These are phyloP conservation scores for Xylariaceae sp. DNA, from an alignment of 2,329 filamentous ascomycete species.

Conservation along the genomic window DNA sequence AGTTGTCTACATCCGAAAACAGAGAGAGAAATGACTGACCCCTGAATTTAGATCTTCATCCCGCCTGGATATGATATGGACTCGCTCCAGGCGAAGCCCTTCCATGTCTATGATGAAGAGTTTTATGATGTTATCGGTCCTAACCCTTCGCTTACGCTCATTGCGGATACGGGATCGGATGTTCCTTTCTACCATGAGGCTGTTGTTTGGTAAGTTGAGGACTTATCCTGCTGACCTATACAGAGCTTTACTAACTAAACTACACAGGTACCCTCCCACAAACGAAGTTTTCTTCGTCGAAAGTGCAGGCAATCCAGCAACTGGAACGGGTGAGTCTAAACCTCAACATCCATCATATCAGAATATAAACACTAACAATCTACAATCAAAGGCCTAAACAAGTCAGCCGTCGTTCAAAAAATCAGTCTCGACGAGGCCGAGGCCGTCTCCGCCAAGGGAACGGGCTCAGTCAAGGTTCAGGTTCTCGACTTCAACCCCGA, in stretches of 20 bases:
- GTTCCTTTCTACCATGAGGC: slow-evolving; percentile 53
- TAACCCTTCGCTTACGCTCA: slow-evolving; percentile 45
- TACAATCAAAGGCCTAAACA: slow-evolving; percentile 37
- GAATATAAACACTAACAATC: neutral
- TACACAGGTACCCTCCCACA: slow-evolving; percentile 36
- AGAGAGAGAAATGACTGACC: slow-evolving; percentile 11
- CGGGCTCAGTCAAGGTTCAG: slow-evolving; percentile 38
- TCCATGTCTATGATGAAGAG: slow-evolving; percentile 46
- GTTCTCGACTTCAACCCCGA: slow-evolving; percentile 39
- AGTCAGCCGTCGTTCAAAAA: slow-evolving; percentile 47
- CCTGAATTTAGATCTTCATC: slow-evolving; percentile 33
- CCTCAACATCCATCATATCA: neutral
- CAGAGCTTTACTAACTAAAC: neutral
- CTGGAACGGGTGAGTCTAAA: slow-evolving; percentile 38
- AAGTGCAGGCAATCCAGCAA: slow-evolving; percentile 42
- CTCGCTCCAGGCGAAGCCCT: slow-evolving; percentile 36
- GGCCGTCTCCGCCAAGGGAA: slow-evolving; percentile 34
- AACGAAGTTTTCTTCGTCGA: slow-evolving; percentile 52
- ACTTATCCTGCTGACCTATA: neutral
- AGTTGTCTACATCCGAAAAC: slow-evolving; percentile 5
- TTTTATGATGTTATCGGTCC: slow-evolving; percentile 47
- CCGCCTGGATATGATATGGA: slow-evolving; percentile 40
- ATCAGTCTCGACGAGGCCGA: slow-evolving; percentile 42
- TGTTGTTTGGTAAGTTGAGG: slow-evolving; percentile 42
- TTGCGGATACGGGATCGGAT: slow-evolving; percentile 40